These are phyloP conservation scores for Lojkania enalia DNA, from an alignment of 2,329 filamentous ascomycete genomes.

Conservation along the genomic window DNA sequence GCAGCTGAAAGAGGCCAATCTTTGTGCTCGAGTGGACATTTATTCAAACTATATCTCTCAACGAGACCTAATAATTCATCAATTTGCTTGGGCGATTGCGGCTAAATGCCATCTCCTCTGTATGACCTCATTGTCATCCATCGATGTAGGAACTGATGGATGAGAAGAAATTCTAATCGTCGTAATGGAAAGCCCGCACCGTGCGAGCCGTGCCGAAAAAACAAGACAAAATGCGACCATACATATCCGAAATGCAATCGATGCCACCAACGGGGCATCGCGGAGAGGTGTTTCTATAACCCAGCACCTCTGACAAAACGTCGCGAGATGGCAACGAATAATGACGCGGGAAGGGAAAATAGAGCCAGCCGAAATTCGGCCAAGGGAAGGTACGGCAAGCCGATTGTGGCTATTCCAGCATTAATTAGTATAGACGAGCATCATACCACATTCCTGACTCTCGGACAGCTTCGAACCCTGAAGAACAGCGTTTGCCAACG, in stretches of 20 bases:
- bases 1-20: no score
- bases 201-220: constrained; percentile 38
- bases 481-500: not conserved
- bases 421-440: no score
- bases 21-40: no score
- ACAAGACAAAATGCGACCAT: constrained; percentile 41
- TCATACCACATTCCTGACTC: constrained; percentile 13
- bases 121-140: no score
- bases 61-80: no score
- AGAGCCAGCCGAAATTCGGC: constrained; percentile 20
- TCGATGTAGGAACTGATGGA: no score
- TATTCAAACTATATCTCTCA: no score
- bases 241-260: constrained; percentile 36
- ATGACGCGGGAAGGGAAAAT: constrained; percentile 6
- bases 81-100: no score
- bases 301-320: constrained; percentile 40
- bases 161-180: constrained; percentile 27
- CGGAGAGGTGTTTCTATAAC: constrained; percentile 41
- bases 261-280: constrained; percentile 37
- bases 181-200: constrained; percentile 40
- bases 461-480: not conserved
- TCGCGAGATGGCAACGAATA: constrained; percentile 18
- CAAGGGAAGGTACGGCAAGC: constrained; percentile 33
- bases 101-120: no score
- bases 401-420: not conserved